Percentiles rank a stretch among this genome's conserved stretches.
These are phyloP conservation scores for Aeschynomene evenia DNA, from an alignment of 306 rosid genomes.

Conservation along the genomic window DNA sequence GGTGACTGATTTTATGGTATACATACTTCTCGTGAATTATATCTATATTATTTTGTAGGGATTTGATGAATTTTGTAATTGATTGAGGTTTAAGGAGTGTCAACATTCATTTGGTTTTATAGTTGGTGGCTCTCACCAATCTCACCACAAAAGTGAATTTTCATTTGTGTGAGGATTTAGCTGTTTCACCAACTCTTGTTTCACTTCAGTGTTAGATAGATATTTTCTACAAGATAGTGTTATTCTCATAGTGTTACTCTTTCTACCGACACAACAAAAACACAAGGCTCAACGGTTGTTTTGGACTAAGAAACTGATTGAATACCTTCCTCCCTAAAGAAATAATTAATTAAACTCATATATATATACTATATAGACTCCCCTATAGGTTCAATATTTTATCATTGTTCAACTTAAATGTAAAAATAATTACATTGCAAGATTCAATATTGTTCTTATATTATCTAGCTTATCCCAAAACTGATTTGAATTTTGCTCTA, in stretches of 20 bases:
- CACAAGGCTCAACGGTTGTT: neutral
- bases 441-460: neutral
- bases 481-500: no score
- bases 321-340: neutral
- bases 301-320: neutral
- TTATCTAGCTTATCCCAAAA: no score
- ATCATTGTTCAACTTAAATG: neutral
- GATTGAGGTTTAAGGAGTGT: conserved; percentile 31
- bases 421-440: neutral
- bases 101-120: conserved; percentile 29
- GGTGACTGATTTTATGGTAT: no score
- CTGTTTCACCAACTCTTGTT: conserved; percentile 23
- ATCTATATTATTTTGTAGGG: neutral
- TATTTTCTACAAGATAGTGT: conserved; percentile 2
- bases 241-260: neutral
- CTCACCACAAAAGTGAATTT: conserved; percentile 2
- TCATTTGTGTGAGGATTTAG: conserved; percentile 12
- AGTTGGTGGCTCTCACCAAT: conserved; percentile 28
- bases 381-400: neutral
- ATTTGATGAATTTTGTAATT: neutral
- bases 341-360: no score
- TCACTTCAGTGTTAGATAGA: neutral
- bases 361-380: neutral
- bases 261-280: neutral
- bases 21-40: no score